A percentile compares a stretch with the other conserved stretches of the same genome.
Conservation (phyloP, 208 protist species). For the Zelonia costaricensis region DNA sequence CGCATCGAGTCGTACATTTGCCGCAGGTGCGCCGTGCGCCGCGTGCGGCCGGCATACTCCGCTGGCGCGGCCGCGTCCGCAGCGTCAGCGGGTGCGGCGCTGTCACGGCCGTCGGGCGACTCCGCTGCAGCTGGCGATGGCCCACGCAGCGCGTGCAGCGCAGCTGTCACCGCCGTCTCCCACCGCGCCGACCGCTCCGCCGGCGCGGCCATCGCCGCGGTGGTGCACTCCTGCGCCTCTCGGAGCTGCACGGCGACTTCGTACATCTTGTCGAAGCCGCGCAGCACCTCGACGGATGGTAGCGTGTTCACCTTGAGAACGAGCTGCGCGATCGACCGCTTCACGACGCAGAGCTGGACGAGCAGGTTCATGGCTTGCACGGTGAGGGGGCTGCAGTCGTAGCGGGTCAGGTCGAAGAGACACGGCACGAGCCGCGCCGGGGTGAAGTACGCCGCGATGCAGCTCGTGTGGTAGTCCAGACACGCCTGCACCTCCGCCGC, state of each 20-base stretch:
- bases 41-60: no score
- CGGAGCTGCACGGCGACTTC: conserved; percentile 47
- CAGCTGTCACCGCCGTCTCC: conserved; percentile 29
- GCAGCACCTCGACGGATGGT: conserved; percentile 51
- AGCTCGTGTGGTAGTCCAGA: conserved; percentile 37
- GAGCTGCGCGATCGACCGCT: conserved; percentile 53
- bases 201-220: not conserved
- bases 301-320: conserved; percentile 73
- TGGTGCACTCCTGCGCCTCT: conserved; percentile 1
- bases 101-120: no score
- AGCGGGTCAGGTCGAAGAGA: conserved; percentile 67
- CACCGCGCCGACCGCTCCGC: conserved; percentile 17
- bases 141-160: conserved; percentile 35
- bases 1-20: conserved; percentile 9
- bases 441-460: conserved; percentile 39
- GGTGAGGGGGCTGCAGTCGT: conserved; percentile 50
- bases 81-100: no score
- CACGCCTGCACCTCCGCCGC: conserved; percentile 39
- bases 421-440: conserved; percentile 53
- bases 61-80: no score
- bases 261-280: conserved; percentile 65
- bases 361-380: conserved; percentile 68
- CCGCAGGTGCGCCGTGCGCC: not conserved
- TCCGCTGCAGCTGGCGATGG: not conserved
- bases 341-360: conserved; percentile 64